Evolutionary conservation across 176 grass and related monocot species (phyloP).

Genomic region (Cenchrus americanus): DNA sequence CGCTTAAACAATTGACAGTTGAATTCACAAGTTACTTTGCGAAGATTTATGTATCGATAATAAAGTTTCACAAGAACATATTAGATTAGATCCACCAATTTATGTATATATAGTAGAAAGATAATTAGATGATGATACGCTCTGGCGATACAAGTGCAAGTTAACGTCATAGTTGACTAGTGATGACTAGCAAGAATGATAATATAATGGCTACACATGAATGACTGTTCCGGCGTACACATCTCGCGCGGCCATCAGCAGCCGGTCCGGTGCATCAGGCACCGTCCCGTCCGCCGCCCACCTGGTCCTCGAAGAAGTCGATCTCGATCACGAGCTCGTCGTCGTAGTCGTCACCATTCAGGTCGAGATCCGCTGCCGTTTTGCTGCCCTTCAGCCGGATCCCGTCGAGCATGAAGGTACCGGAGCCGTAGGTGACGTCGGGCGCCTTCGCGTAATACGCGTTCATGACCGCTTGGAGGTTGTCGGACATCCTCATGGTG

Average conservation of each 20-base stretch:
- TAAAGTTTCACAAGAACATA: too few species aligned
- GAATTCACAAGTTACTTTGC: too few species aligned
- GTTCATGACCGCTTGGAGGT: not conserved
- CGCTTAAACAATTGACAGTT: too few species aligned
- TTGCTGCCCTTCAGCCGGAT: not conserved
- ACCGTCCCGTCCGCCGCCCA: not conserved
- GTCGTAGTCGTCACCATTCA: not conserved
- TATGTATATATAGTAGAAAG: too few species aligned
- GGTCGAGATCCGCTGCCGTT: not conserved
- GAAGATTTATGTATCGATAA: too few species aligned
- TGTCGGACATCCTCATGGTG: constrained; percentile 4
- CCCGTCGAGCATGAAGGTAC: constrained; percentile 4
- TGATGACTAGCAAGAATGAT: too few species aligned
- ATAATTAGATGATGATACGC: too few species aligned
- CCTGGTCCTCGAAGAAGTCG: not conserved
- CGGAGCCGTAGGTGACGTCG: not conserved
- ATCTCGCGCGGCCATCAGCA: not conserved
- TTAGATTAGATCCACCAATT: too few species aligned
- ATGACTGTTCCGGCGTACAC: too few species aligned
- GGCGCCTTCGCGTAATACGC: not conserved
- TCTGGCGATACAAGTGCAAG: too few species aligned
- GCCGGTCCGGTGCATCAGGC: not conserved
- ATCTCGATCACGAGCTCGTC: not conserved
- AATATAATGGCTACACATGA: too few species aligned
- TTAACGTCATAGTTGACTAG: too few species aligned